Evolutionary conservation across 768 basidiomycete genomes (phyloP), one percentile per base, ranked within the genome.

Genomic region (Phlebiopsis gigantea): DNA sequence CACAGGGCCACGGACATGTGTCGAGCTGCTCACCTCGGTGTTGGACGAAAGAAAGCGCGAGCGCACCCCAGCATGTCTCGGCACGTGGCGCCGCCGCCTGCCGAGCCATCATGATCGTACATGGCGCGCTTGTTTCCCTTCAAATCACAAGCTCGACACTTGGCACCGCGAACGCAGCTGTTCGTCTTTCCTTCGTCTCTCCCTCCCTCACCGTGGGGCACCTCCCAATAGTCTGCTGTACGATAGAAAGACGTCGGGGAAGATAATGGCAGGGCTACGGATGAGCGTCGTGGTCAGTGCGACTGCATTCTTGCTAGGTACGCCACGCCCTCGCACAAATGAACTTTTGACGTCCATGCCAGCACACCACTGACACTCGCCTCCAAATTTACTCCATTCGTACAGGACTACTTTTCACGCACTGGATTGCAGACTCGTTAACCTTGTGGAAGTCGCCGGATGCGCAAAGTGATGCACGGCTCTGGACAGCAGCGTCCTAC

Each of bases 401-500:
- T n/a, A 14, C 68, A 92, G 90, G 91, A 50, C 75, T 87, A 46
- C 77, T 93, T 4, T 91, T 91, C 68, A 92, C 90, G 31, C 87
- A 93, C 67, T 93, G 91, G 91, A 92, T 90, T 60, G 91, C 91
- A n/a, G 91, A 93, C 76, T 92, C 90, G 1, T 74, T 91, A 51
- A 93, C 91, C 30, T 77, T 93, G 41, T 93, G 91, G 91, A 91
- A 89, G 73, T 83, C 88, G 12, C 90, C 91, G 43, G 79, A 86
- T 31, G 59, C 62, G 29, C 63, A 72, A 63, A 92, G 88, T n/a
- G 90, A 93, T 63, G 83, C 84, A 60, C 82, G 88, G 62, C 77
- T 93, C 12, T 90, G 88, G 86, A 87, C 83, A 7, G 85, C 91
- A 1, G 91, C 90, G 6, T 73, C 79, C 52, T 93, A 93, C 70